Base-by-base conservation (phyloP, 805 yeast genomes). In the Starmerella potacharoeniae region DNA sequence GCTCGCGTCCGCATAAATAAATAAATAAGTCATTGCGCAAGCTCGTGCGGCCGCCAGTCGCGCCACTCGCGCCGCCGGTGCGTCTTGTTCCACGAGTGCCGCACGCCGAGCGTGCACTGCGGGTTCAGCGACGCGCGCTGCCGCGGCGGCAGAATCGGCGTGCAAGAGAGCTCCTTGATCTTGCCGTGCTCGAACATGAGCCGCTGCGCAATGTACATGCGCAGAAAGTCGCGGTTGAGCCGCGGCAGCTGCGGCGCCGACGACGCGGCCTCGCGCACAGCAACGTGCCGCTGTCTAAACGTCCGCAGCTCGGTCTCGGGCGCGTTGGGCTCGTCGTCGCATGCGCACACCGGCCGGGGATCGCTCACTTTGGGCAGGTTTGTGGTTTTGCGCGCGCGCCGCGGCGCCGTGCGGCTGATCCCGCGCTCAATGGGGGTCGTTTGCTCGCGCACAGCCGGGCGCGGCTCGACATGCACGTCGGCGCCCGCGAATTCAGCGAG, bases 11-110 rank as follows among this genome's bases (percentile, higher is more conserved):
- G 22, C 2, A 22, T 17, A 17, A 40, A 40, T 40, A 40, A 36
- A 36, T 36, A 39, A 39, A 16, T 6, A 6, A 2, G 14, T 46
- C n/a, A 46, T 3, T 34, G 9, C 16, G 10, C 30, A 37, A 29
- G n/a, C 5, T 46, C 35, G 39, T 7, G 6, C 11, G 37, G 11
- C 14, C 9, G 7, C 30, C 11, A 17, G 5, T 17, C 37, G 8
- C 4, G 8, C 49, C 49, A 46, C 17, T 46, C 37, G 4, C 49
- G 49, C 40, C 30, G 29, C 10, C 49, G 39, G 49, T 46, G 11
- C 7, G 49, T 46, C 30, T 46, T 46, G 49, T 34, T 46, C 49
- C 49, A 46, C 10, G 49, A 46, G 49, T 46, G 49, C 6, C 49
- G 29, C 10, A 46, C 40, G 29, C 49, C 49, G 7, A 46, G 35